phyloP scores from a whole-genome alignment of 257 asterid species.

The Solanum bulbocastanum region DNA sequence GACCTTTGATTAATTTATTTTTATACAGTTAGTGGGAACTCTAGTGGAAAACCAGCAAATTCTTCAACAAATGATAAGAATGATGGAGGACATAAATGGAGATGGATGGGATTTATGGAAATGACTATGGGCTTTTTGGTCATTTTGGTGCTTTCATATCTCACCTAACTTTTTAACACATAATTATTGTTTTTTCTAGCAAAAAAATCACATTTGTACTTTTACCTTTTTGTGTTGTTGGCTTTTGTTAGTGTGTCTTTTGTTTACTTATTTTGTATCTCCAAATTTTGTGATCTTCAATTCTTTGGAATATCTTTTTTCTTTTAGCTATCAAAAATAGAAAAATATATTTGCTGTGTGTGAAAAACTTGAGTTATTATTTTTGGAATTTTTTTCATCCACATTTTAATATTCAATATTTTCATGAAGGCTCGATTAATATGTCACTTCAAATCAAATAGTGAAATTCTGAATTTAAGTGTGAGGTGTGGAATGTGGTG shows the following conservation, averaged over 20 bases:
- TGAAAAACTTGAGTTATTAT: background rate
- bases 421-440: background rate
- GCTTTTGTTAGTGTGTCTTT: background rate
- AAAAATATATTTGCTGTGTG: background rate
- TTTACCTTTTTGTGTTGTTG: background rate
- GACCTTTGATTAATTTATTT: background rate
- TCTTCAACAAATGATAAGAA: background rate
- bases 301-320: background rate
- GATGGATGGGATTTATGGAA: background rate
- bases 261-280: background rate
- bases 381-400: background rate
- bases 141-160: slow-evolving; percentile 11
- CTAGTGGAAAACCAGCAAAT: background rate
- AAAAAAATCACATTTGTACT: background rate
- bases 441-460: background rate
- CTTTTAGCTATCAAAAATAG: background rate
- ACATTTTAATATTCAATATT: background rate
- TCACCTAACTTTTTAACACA: background rate
- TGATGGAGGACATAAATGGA: background rate
- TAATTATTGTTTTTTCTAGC: background rate
- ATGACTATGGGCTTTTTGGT: background rate
- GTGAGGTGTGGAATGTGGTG: background rate
- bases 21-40: background rate
- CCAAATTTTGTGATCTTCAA: background rate
- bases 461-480: background rate